A percentile compares a stretch with the other conserved stretches of the same genome.
Evolutionary conservation across 306 rosid species (phyloP).

Genomic region (Chamaecrista fasciculata): DNA sequence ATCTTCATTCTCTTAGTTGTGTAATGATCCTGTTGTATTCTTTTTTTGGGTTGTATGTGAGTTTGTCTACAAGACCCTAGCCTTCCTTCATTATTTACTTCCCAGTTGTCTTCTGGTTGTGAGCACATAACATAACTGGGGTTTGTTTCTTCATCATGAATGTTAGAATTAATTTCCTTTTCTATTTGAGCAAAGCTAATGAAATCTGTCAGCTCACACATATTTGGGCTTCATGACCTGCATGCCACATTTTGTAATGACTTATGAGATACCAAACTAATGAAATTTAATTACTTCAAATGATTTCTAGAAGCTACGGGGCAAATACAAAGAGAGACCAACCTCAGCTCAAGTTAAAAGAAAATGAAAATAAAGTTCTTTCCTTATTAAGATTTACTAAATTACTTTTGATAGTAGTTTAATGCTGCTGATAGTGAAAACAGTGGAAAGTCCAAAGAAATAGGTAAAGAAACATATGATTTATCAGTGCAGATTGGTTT

Average conservation of each 20-base stretch:
- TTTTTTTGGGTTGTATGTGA: no score
- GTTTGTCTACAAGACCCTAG: no score
- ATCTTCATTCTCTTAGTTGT: conserved; percentile 24
- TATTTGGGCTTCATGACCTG: conserved; percentile 38
- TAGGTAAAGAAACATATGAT: neutral
- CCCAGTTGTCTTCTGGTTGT: no score
- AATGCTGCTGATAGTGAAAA: neutral
- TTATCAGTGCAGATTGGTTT: neutral
- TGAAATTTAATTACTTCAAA: no score
- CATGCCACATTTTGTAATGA: conserved; percentile 45
- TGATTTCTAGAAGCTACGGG: no score
- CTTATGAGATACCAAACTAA: neutral
- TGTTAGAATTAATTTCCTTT: conserved; percentile 25
- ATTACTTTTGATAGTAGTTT: neutral
- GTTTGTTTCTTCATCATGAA: no score
- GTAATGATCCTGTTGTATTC: neutral
- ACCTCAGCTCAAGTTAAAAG: no score
- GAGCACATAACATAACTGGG: no score
- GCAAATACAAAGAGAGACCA: no score
- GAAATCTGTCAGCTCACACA: conserved; percentile 66
- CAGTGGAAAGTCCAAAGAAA: neutral
- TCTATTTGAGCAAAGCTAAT: conserved; percentile 62
- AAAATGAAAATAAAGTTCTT: neutral
- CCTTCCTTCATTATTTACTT: no score
- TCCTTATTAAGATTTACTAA: neutral